Evolutionary conservation across 305 asterid species (phyloP), one percentile per base, ranked within the genome.

Genomic region (Fraxinus ornus): DNA sequence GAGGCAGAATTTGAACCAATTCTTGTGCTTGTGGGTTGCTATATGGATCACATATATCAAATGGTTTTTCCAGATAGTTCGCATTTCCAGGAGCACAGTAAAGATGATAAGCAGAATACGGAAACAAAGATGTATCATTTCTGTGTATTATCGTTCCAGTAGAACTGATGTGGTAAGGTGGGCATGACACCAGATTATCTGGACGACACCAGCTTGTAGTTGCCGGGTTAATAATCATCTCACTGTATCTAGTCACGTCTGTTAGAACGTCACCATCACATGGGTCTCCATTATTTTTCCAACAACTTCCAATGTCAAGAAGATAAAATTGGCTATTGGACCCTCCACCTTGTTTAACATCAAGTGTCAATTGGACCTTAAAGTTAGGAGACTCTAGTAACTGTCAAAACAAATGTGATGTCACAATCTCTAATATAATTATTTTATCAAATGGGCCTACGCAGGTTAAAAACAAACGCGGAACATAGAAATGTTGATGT

Each of bases 1-100:
- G 97, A 12, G 97, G 98, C 57, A 94, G 91, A 75, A 94, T 91
- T 80, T 94, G 98, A 78, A 94, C 89, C 78, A 94, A 81, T 71
- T 94, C 97, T 87, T 94, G 98, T 12, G 95, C 97, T 87, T 94
- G 98, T 22, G 97, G 97, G 79, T 93, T 93, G 90, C 95, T 93
- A 57, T 92, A 93, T 26, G 97, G 97, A 78, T 92, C 98, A 79
- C 97, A 94, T 44, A 92, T 91, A 81, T 92, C 98, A 49, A 85
- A 88, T 12, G 98, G 98, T 52, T 88, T 85, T 76, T 92, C 94
- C 64, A 92, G 80, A 83, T 84, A 80, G 60, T 88, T 73, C 1
- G 91, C 97, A 81, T 94, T 94, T 36, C 98, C 98, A 0, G 98
- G 98, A 12, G 95, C 90, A 80, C 97, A 94, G 73, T 92, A 92